These are phyloP conservation scores for Lyophyllum decastes DNA, from an alignment of 768 basidiomycete genomes.

Conservation along the genomic window DNA sequence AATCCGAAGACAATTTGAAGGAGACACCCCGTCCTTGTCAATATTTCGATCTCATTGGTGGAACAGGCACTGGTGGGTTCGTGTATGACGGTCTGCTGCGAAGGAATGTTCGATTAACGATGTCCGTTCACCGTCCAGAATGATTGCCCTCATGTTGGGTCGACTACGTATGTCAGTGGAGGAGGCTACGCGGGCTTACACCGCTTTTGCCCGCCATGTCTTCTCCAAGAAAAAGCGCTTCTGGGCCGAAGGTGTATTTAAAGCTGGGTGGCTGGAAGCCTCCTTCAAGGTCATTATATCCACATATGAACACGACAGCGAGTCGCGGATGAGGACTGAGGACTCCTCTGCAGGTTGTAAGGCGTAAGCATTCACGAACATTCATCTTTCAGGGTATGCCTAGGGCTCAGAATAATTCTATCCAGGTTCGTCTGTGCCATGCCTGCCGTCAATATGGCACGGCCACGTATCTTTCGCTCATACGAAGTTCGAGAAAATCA, in stretches of 20 bases:
- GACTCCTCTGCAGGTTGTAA: neutral
- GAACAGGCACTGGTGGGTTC: slow-evolving; percentile 21
- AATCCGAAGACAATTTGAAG: neutral
- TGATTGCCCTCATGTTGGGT: slow-evolving; percentile 27
- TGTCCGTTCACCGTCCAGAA: slow-evolving; percentile 8
- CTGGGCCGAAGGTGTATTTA: slow-evolving; percentile 7
- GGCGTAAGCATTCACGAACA: neutral
- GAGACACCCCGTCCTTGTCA: slow-evolving; percentile 15
- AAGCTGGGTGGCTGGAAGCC: neutral
- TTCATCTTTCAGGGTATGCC: neutral
- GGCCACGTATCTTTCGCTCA: slow-evolving; percentile 15
- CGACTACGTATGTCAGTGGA: slow-evolving; percentile 23
- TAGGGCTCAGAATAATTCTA: neutral
- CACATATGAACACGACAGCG: neutral
- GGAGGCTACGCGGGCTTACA: slow-evolving; percentile 21
- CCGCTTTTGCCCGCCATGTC: slow-evolving; percentile 1
- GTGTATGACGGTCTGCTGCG: neutral
- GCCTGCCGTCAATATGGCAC: neutral
- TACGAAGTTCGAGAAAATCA: slow-evolving; percentile 2
- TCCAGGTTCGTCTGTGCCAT: slow-evolving; percentile 11
- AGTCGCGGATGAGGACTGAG: slow-evolving; percentile 1
- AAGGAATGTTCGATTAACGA: too few relatives aligned
- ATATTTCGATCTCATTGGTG: slow-evolving; percentile 20
- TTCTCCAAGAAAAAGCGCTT: neutral
- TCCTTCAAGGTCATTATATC: slow-evolving; percentile 1